Percentiles rank a stretch among this genome's conserved stretches.
Conservation (phyloP, 1,284 basidiomycete genomes). For the Ceratobasidium sp. region DNA sequence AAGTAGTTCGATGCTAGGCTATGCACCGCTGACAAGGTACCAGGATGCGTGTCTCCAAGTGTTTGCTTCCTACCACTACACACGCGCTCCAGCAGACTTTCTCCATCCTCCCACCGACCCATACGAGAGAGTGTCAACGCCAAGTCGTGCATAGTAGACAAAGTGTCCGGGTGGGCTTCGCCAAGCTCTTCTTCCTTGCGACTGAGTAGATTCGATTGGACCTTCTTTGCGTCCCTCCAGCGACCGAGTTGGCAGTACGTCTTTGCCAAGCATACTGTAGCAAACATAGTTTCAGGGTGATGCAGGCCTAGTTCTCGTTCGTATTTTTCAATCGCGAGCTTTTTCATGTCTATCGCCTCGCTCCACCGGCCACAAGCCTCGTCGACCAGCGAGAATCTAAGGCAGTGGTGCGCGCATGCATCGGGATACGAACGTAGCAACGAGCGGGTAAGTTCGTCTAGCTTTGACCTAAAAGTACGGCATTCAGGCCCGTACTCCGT, state of each 20-base stretch:
- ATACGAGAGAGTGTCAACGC: background rate
- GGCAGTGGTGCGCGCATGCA: no score
- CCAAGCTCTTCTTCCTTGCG: background rate
- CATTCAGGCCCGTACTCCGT: no score
- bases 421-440: no score
- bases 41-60: slow-evolving; percentile 2
- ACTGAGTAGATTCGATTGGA: background rate
- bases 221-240: background rate
- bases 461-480: no score
- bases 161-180: background rate
- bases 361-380: no score
- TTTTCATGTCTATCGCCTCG: background rate
- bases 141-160: background rate
- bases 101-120: slow-evolving; percentile 23
- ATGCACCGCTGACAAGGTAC: background rate
- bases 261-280: background rate
- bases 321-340: background rate
- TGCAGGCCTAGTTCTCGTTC: background rate
- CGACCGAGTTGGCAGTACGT: background rate
- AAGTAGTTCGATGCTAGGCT: background rate
- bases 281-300: background rate
- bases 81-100: background rate
- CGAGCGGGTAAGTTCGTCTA: no score
- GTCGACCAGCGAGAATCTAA: no score
- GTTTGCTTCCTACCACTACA: background rate